Evolutionary conservation across 1,284 basidiomycete species (phyloP).

Genomic region (Coniophora puteana): DNA sequence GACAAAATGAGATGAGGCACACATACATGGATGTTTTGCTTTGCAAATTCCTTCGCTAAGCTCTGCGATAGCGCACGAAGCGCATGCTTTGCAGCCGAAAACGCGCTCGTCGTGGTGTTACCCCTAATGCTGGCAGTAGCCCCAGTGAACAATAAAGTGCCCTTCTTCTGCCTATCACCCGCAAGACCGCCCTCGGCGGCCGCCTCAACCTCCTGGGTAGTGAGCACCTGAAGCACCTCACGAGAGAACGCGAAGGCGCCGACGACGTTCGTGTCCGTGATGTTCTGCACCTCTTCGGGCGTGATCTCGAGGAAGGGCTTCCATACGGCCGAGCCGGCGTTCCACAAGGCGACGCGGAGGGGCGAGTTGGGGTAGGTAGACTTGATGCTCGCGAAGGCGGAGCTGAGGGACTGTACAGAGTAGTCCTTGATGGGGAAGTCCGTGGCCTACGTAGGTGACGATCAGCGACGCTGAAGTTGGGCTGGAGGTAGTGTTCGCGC

Average conservation of each 20-base stretch:
- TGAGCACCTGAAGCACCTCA: slow-evolving; percentile 59
- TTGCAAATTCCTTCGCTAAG: slow-evolving; percentile 75
- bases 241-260: slow-evolving; percentile 68
- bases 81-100: slow-evolving; percentile 68
- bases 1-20: background rate
- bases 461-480: background rate
- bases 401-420: slow-evolving; percentile 44
- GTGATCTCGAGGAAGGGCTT: slow-evolving; percentile 70
- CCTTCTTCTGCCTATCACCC: slow-evolving; percentile 44
- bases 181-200: slow-evolving; percentile 29
- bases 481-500: slow-evolving; percentile 7
- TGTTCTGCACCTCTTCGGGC: slow-evolving; percentile 49
- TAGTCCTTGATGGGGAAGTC: slow-evolving; percentile 61
- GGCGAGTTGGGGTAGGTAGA: slow-evolving; percentile 46
- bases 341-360: slow-evolving; percentile 69
- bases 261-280: slow-evolving; percentile 52
- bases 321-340: slow-evolving; percentile 54
- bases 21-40: slow-evolving; percentile 72
- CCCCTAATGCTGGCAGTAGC: slow-evolving; percentile 70
- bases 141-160: slow-evolving; percentile 75
- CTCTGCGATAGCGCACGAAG: slow-evolving; percentile 69
- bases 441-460: slow-evolving; percentile 50
- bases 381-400: slow-evolving; percentile 53
- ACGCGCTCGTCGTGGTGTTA: slow-evolving; percentile 60
- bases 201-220: slow-evolving; percentile 48